These are phyloP conservation scores for Nannochloris sp. DNA, from an alignment of 139 green algal species.

Conservation along the genomic window DNA sequence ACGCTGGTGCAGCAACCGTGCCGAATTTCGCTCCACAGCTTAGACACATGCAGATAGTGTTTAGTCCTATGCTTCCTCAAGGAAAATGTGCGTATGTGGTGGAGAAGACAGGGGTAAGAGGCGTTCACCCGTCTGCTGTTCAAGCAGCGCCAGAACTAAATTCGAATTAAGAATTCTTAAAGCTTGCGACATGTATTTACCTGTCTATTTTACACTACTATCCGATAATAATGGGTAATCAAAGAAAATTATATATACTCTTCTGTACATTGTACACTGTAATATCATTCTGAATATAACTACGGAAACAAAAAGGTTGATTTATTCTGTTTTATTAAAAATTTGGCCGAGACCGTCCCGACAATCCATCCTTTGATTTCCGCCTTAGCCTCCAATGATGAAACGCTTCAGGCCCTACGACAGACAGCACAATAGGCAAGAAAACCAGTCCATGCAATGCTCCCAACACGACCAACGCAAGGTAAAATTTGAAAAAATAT, in stretches of 20 bases:
- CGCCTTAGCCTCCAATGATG: conserved; percentile 3
- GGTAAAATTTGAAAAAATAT: conserved; percentile 77
- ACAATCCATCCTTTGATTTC: no score
- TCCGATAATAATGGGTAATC: no score
- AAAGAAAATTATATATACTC: no score
- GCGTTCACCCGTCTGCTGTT: conserved; percentile 11
- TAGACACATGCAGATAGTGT: conserved; percentile 46
- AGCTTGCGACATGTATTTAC: no score
- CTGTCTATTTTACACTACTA: no score
- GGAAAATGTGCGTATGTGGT: conserved; percentile 30
- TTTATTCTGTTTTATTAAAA: no score
- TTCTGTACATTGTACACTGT: no score
- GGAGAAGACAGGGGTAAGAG: conserved; percentile 23
- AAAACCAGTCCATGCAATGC: conserved; percentile 80
- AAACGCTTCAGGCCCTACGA: conserved; percentile 40
- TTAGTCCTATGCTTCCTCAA: conserved; percentile 44
- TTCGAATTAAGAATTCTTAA: neutral
- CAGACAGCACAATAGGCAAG: conserved; percentile 70
- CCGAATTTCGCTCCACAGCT: neutral
- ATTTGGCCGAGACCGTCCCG: no score
- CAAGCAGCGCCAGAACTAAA: neutral
- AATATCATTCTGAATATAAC: no score
- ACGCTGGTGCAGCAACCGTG: neutral
- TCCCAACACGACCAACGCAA: conserved; percentile 74
- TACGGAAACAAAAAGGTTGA: no score